phyloP scores from a whole-genome alignment of 352 stramenopile genomes.

The Peronospora farinosa region DNA sequence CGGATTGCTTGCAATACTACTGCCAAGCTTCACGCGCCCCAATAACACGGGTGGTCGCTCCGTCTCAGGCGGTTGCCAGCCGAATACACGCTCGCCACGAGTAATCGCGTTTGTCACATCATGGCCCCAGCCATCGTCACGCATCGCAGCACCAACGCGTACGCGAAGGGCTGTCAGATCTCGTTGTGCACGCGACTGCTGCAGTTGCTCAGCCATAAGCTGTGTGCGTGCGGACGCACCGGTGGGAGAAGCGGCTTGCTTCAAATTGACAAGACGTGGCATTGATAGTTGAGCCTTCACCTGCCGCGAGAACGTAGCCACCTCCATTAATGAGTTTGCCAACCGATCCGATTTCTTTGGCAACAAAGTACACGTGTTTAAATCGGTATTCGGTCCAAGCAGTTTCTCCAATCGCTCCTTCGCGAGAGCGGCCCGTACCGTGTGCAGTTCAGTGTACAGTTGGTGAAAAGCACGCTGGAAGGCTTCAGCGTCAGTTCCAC shows the following conservation, averaged over 20 bases:
- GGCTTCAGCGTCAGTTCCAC: constrained; percentile 41
- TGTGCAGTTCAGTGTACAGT: constrained; percentile 48
- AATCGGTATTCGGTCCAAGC: constrained; percentile 27
- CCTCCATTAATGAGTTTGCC: constrained; percentile 36
- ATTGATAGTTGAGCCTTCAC: constrained; percentile 62
- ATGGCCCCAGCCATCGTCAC: constrained; percentile 47
- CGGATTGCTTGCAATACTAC: not conserved
- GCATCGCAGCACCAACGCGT: constrained; percentile 36
- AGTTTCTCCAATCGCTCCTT: constrained; percentile 54
- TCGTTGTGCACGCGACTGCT: constrained; percentile 36
- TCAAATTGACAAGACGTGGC: constrained; percentile 60
- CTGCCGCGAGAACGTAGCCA: constrained; percentile 39
- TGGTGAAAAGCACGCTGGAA: constrained; percentile 55
- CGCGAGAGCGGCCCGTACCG: constrained; percentile 41
- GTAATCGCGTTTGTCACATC: constrained; percentile 57
- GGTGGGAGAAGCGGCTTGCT: constrained; percentile 12
- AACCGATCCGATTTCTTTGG: constrained; percentile 30
- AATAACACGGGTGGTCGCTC: constrained; percentile 55
- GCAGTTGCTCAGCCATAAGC: constrained; percentile 45
- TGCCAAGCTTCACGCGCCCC: constrained; percentile 48
- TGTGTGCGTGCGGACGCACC: constrained; percentile 33
- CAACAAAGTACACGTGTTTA: constrained; percentile 1
- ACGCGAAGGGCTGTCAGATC: constrained; percentile 38
- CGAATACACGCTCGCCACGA: constrained; percentile 60
- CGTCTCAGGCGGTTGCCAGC: constrained; percentile 69